phyloP scores from a whole-genome alignment of 2,329 filamentous ascomycete genomes.

The Trichophyton rubrum region DNA sequence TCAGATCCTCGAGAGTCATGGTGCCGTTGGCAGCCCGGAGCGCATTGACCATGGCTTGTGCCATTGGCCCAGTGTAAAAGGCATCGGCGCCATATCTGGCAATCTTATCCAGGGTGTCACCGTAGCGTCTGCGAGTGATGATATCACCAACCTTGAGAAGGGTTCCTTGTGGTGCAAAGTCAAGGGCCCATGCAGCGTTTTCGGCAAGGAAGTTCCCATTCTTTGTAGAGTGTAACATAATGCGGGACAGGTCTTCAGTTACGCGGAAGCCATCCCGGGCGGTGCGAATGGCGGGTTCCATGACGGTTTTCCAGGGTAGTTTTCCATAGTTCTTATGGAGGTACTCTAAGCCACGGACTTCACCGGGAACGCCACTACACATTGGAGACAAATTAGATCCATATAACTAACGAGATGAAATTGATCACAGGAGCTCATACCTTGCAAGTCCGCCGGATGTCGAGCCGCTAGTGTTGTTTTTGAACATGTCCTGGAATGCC shows the following conservation, averaged over 20 bases:
- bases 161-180: slow-evolving; percentile 76
- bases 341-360: slow-evolving; percentile 63
- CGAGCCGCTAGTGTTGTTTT: slow-evolving; percentile 53
- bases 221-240: slow-evolving; percentile 48
- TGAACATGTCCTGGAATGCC: slow-evolving; percentile 74
- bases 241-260: slow-evolving; percentile 58
- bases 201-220: slow-evolving; percentile 55
- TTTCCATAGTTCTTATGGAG: slow-evolving; percentile 52
- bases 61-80: slow-evolving; percentile 62
- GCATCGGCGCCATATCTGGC: slow-evolving; percentile 58
- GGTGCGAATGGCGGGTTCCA: slow-evolving; percentile 60
- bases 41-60: slow-evolving; percentile 58
- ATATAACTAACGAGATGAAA: background rate
- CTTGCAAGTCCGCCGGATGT: slow-evolving; percentile 59
- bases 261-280: slow-evolving; percentile 64
- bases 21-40: slow-evolving; percentile 62
- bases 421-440: slow-evolving; percentile 18
- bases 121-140: slow-evolving; percentile 71
- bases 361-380: slow-evolving; percentile 42
- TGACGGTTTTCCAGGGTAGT: slow-evolving; percentile 57
- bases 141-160: slow-evolving; percentile 59
- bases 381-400: background rate
- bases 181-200: slow-evolving; percentile 68
- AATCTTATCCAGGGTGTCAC: slow-evolving; percentile 64
- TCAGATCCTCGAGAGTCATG: slow-evolving; percentile 69